Conservation (phyloP, 1,139 yeast species). For the Kazachstania sp. region DNA sequence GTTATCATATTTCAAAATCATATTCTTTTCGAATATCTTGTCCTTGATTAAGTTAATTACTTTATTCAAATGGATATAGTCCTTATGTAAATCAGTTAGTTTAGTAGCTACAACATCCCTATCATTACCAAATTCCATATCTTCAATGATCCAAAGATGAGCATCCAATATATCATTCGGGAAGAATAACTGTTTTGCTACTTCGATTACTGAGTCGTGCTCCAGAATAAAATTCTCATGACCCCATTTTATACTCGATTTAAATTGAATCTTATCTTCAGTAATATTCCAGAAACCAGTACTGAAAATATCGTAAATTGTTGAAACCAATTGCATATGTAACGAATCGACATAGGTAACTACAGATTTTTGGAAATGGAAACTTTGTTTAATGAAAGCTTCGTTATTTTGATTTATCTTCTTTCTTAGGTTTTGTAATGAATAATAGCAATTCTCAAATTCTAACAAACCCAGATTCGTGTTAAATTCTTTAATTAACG, state of each 20-base stretch:
- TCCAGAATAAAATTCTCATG: conserved; percentile 12
- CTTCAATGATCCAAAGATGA: conserved; percentile 21
- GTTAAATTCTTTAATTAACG: conserved; percentile 21
- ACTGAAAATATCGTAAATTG: conserved; percentile 14
- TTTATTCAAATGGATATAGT: conserved; percentile 11
- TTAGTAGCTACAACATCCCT: conserved; percentile 17
- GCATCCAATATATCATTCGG: conserved; percentile 16
- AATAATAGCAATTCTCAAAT: conserved; percentile 27
- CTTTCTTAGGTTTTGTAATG: conserved; percentile 20
- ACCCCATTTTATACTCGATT: conserved; percentile 7
- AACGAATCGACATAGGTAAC: conserved; percentile 20
- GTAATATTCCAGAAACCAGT: conserved; percentile 21
- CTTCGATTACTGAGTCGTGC: conserved; percentile 14
- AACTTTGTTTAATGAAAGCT: conserved; percentile 15
- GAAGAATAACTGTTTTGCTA: conserved; percentile 13
- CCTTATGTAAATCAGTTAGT: conserved; percentile 11
- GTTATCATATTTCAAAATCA: conserved; percentile 4
- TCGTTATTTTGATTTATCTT: conserved; percentile 16
- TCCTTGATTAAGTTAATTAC: conserved; percentile 11
- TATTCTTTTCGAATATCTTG: conserved; percentile 10
- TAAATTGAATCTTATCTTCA: conserved; percentile 13
- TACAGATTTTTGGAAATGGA: conserved; percentile 26
- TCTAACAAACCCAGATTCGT: conserved; percentile 22
- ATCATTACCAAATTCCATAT: conserved; percentile 17
- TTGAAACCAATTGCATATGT: conserved; percentile 19